Evolutionary conservation across 371 early-diverging fungal species (phyloP).

Genomic region (Rhizomucor miehei): DNA sequence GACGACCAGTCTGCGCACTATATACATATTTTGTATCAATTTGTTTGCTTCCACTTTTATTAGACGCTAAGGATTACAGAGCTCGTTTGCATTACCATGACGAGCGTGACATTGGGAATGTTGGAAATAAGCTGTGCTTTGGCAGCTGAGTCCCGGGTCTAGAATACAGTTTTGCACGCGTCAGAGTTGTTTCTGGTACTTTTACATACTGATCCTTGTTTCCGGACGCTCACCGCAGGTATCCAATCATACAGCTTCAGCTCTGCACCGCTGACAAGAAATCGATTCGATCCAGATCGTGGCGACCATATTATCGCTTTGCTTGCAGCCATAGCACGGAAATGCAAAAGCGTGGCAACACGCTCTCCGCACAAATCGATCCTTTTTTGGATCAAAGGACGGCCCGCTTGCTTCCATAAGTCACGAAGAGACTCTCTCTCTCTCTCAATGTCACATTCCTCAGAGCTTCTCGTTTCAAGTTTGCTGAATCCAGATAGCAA

Average conservation of each 20-base stretch:
- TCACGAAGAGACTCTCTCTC: no score
- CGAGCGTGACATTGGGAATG: slow-evolving; percentile 56
- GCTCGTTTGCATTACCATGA: slow-evolving; percentile 51
- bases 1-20: slow-evolving; percentile 81
- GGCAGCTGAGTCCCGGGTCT: slow-evolving; percentile 49
- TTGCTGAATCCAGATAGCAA: no score
- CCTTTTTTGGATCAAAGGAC: no score
- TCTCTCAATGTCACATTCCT: no score
- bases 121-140: slow-evolving; percentile 55
- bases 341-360: no score
- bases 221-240: slow-evolving; percentile 39
- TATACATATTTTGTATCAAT: not conserved
- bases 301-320: slow-evolving; percentile 64
- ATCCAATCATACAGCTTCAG: slow-evolving; percentile 68
- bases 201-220: no score
- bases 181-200: not conserved
- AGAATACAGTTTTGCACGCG: slow-evolving; percentile 1
- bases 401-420: no score
- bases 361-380: no score
- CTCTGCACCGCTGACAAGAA: slow-evolving; percentile 66
- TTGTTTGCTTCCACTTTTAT: not conserved
- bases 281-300: slow-evolving; percentile 54
- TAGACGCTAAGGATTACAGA: not conserved
- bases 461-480: no score
- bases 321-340: slow-evolving; percentile 25